These are phyloP conservation scores for Coleophoma eucalyptorum DNA, from an alignment of 2,329 filamentous ascomycete species.

Conservation along the genomic window DNA sequence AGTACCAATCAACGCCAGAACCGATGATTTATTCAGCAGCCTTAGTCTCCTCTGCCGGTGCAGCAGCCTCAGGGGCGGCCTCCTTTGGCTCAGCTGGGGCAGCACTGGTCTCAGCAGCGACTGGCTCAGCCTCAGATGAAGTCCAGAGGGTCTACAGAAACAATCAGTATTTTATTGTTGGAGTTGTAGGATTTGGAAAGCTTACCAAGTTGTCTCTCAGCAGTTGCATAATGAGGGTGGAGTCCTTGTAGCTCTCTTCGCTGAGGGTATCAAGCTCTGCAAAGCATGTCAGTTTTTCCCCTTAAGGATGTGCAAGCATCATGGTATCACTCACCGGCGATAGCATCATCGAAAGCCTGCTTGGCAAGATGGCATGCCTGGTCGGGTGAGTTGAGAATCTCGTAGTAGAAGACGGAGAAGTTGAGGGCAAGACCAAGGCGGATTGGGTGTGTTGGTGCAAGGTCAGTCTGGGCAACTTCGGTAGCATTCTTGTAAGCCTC, in stretches of 20 bases:
- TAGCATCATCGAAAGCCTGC: slow-evolving; percentile 98
- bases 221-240: slow-evolving; percentile 98
- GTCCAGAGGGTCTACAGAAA: slow-evolving; percentile 87
- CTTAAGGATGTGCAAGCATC: not conserved
- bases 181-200: not conserved
- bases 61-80: slow-evolving; percentile 50
- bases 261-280: slow-evolving; percentile 87
- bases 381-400: slow-evolving; percentile 97
- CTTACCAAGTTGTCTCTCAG: slow-evolving; percentile 83
- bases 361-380: slow-evolving; percentile 97
- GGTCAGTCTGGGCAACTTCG: slow-evolving; percentile 96
- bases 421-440: slow-evolving; percentile 95
- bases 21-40: slow-evolving; percentile 24
- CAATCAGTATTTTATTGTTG: slow-evolving; percentile 1
- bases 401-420: slow-evolving; percentile 99
- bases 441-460: slow-evolving; percentile 96
- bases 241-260: slow-evolving; percentile 98
- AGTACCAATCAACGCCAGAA: slow-evolving; percentile 28
- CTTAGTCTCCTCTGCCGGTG: slow-evolving; percentile 33
- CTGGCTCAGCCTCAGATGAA: slow-evolving; percentile 91
- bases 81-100: slow-evolving; percentile 50
- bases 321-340: slow-evolving; percentile 59
- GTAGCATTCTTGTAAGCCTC: slow-evolving; percentile 99
- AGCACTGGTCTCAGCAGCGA: slow-evolving; percentile 51
- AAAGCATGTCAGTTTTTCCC: slow-evolving; percentile 3